A percentile compares a stretch with the other conserved stretches of the same genome.
phyloP scores from a whole-genome alignment of 768 basidiomycete species.

The Naganishia vishniacii region DNA sequence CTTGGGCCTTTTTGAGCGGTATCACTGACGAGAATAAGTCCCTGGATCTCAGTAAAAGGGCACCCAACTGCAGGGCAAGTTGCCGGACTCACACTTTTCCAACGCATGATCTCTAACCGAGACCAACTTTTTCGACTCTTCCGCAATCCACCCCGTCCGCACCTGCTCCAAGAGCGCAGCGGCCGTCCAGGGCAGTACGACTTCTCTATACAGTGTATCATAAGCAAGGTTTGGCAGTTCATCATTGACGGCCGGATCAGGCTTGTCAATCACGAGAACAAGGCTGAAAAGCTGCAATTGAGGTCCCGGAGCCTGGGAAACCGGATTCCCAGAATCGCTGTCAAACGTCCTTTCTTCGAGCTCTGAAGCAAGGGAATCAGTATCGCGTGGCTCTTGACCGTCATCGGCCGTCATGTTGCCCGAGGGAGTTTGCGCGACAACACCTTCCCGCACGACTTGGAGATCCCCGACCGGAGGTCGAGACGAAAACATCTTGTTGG shows the following conservation, averaged over 20 bases:
- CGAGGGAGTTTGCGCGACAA: conserved; percentile 7
- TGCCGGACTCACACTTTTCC: conserved; percentile 38
- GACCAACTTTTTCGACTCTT: conserved; percentile 67
- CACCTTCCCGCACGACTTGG: conserved; percentile 7
- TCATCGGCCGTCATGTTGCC: not conserved
- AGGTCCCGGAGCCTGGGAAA: conserved; percentile 31
- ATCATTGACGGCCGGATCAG: conserved; percentile 58
- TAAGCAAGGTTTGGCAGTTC: conserved; percentile 32
- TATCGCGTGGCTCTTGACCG: not conserved
- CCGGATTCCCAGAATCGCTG: conserved; percentile 19
- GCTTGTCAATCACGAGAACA: conserved; percentile 77
- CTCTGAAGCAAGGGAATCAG: not conserved
- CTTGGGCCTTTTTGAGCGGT: conserved; percentile 38
- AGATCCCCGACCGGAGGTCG: conserved; percentile 11
- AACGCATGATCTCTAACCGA: conserved; percentile 66
- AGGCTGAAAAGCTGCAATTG: conserved; percentile 61
- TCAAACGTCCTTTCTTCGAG: conserved; percentile 7
- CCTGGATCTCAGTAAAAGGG: no score
- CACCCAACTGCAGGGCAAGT: not conserved
- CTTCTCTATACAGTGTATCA: conserved; percentile 80
- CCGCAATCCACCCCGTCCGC: conserved; percentile 74
- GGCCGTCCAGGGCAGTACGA: conserved; percentile 83
- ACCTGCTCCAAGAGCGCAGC: conserved; percentile 90
- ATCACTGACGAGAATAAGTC: conserved; percentile 34
- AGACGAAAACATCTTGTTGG: conserved; percentile 22